Conservation (phyloP, 768 basidiomycete genomes). For the Russula lepida region DNA sequence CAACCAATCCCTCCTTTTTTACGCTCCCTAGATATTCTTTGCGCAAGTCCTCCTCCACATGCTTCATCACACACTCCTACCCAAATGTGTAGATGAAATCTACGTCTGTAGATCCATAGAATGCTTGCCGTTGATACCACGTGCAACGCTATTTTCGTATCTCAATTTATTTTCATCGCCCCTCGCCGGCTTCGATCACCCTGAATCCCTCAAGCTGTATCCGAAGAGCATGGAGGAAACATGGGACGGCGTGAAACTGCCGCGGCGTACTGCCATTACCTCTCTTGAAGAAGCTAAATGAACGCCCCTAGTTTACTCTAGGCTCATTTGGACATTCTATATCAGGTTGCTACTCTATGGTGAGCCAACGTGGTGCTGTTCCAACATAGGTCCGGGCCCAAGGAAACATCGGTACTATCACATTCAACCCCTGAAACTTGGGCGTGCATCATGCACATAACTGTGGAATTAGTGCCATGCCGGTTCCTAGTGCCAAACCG, state of each 20-base stretch:
- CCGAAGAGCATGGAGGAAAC: not conserved
- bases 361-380: not conserved
- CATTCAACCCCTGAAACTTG: not conserved
- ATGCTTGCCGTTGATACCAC: not conserved
- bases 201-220: not conserved
- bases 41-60: not conserved
- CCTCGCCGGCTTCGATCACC: not conserved
- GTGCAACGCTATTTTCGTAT: not conserved
- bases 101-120: not conserved
- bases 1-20: not conserved
- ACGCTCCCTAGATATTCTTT: not conserved
- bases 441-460: not conserved
- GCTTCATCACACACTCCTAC: not conserved
- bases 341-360: not conserved
- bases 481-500: not conserved
- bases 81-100: not conserved
- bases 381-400: not conserved
- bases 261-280: not conserved
- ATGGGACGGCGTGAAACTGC: not conserved
- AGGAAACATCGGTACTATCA: not conserved
- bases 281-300: not conserved
- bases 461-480: not conserved
- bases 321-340: not conserved
- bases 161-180: not conserved
- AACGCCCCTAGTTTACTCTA: not conserved